Base-by-base conservation (phyloP, 208 protist species). In the Acanthamoeba pearcei region DNA sequence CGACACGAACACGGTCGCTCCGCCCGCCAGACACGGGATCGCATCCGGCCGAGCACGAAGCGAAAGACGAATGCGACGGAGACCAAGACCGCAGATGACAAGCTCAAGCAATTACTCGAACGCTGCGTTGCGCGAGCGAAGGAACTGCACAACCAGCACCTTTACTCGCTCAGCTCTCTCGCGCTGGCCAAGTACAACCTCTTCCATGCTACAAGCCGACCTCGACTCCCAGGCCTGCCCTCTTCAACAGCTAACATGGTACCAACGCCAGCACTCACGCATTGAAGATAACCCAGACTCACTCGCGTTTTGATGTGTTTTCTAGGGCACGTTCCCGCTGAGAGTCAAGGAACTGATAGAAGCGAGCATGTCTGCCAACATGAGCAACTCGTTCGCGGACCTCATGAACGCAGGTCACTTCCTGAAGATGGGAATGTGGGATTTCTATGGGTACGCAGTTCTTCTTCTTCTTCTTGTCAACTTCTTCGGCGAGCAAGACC, bases 161-260 rank as follows among this genome's bases (percentile, higher is more conserved):
- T 88, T 5, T 64, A 88, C 29, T 88, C 86, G 12, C 46, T 92
- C n/a, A 76, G 86, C 46, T 92, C 64, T 42, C 64, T 92, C 8
- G 86, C 86, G 27, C 29, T 92, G 60, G 86, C 86, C 60, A 92
- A 92, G 86, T 92, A 92, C 62, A 76, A 92, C 42, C 57, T 92
- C 27, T 92, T 92, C 22, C 86, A 92, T 62, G 62, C 86, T 22
- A 70, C 62, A 6, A 70, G 64, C 49, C 55, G 38, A 29, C 86
- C 86, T 38, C 55, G 62, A 15, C 86, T 92, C 0, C 62, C 86
- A 17, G 64, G 55, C 24, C 32, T 76, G 64, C 55, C 86, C 6
- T 38, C 86, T 12, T 92, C 86, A 2, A 92, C 86, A 15, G 55
- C 86, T 10, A 92, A 51, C 86, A 92, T 70, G 64, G 86, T 92